These are phyloP conservation scores for Didymella lethalis DNA, from an alignment of 2,329 filamentous ascomycete genomes.

Conservation along the genomic window DNA sequence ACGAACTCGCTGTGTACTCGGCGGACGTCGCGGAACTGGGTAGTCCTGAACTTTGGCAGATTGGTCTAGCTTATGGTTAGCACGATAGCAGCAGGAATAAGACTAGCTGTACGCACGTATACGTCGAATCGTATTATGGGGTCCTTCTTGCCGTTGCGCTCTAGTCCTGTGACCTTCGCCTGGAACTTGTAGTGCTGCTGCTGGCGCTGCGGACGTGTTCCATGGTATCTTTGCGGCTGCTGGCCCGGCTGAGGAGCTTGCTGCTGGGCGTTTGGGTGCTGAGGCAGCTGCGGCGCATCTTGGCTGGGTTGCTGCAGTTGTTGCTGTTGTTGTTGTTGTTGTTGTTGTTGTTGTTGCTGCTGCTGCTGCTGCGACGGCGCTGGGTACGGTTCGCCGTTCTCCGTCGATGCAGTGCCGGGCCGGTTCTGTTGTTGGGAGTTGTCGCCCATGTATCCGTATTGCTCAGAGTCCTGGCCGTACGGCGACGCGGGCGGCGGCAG, in stretches of 20 bases:
- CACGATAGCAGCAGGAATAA: neutral
- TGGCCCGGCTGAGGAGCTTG: slow-evolving; percentile 51
- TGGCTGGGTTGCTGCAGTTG: slow-evolving; percentile 48
- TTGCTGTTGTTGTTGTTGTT: slow-evolving; percentile 27
- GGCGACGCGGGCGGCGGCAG: slow-evolving; percentile 52
- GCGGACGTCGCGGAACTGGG: slow-evolving; percentile 96
- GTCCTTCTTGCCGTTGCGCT: slow-evolving; percentile 94
- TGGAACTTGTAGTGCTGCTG: slow-evolving; percentile 84
- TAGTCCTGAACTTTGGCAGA: slow-evolving; percentile 96
- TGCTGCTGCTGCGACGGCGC: slow-evolving; percentile 26
- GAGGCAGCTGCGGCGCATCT: slow-evolving; percentile 36
- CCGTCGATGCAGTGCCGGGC: slow-evolving; percentile 36
- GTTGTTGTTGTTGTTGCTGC: slow-evolving; percentile 43
- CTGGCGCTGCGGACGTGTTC: slow-evolving; percentile 53
- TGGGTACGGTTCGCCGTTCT: slow-evolving; percentile 48
- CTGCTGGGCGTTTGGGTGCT: slow-evolving; percentile 48
- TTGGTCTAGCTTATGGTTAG: slow-evolving; percentile 74
- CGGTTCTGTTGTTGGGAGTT: slow-evolving; percentile 38
- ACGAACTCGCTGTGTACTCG: slow-evolving; percentile 94
- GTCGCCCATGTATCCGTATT: slow-evolving; percentile 48
- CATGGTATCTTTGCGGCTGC: slow-evolving; percentile 58
- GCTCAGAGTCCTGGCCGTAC: slow-evolving; percentile 46
- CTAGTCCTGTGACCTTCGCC: slow-evolving; percentile 91
- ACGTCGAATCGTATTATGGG: slow-evolving; percentile 95
- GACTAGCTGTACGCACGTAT: slow-evolving; percentile 70